Evolutionary conservation across 345 rosid species (phyloP), one percentile per base, ranked within the genome.

Genomic region (Erodium maritimum): DNA sequence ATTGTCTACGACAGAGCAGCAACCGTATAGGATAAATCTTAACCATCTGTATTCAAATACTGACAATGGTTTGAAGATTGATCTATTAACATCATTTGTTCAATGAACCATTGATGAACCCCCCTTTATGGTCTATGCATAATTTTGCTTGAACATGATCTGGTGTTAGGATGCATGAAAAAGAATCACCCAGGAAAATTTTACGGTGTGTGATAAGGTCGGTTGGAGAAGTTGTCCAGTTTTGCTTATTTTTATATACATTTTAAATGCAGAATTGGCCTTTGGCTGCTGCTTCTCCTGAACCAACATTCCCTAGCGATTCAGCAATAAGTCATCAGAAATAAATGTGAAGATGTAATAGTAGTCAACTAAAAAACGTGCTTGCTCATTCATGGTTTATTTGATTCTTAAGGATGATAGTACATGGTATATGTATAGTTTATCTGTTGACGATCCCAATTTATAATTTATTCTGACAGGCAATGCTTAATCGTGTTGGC

Each of bases 401-500:
- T 42, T 12, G 12, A 10, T 42, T 42, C 48, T 7, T 42, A 42
- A 7, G 48, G 14, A 11, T 10, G 6, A 42, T 42, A 29, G 48
- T n/a, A 16, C 19, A 19, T 4, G 56, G n/a, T 19, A 50, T 19
- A 21, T 20, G 33, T 55, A 29, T 29, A 29, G 37, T 9, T 23
- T 12, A 52, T 65, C 20, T 1, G 37, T 14, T 17, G 21, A 21
- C 42, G 2, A 14, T 16, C 20, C 52, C 3, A 12, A 50, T 18
- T 21, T 21, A 55, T 21, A 58, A 20, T 20, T 51, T 65, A 23
- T 52, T 61, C 23, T 52, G 17, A 62, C 80, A 93, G 99, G 79
- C 86, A 34, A 76, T 84, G 69, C 95, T 93, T 34, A 80, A 81
- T 65, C 96, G 94, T 22, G 94, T 85, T 64, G 95, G 96, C 52